phyloP scores from a whole-genome alignment of 441 rosid species.

The Gossypium gossypioides region DNA sequence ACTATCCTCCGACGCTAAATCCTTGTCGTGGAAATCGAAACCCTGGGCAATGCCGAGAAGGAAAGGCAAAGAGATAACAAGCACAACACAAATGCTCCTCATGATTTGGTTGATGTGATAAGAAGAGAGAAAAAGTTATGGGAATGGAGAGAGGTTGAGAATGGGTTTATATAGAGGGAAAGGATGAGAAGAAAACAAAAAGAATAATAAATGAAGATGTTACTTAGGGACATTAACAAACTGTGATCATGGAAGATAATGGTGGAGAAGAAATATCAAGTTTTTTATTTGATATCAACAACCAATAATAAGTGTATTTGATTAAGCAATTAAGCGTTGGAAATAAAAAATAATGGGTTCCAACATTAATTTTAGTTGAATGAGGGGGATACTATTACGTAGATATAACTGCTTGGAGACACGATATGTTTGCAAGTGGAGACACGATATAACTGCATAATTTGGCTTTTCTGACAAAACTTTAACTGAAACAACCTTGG shows the following conservation, averaged over 20 bases:
- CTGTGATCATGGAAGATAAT: constrained; percentile 7
- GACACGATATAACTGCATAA: not conserved
- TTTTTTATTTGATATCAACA: not conserved
- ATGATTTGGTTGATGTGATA: not conserved
- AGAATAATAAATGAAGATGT: constrained; percentile 26
- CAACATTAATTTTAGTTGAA: too few relatives aligned
- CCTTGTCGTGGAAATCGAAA: constrained; percentile 60
- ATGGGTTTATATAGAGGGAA: constrained; percentile 27
- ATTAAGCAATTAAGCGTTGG: not conserved
- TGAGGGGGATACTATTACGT: too few relatives aligned
- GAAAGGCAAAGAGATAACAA: constrained; percentile 25
- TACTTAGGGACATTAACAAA: constrained; percentile 44
- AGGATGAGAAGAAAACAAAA: constrained; percentile 13
- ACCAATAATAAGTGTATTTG: not conserved
- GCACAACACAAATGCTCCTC: not conserved
- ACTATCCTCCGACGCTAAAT: constrained; percentile 50
- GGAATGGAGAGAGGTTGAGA: constrained; percentile 6
- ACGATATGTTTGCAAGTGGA: constrained; percentile 2
- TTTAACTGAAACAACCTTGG: not conserved
- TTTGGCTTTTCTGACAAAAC: not conserved
- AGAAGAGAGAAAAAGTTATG: not conserved
- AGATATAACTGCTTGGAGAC: too few relatives aligned
- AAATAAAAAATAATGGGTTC: not conserved
- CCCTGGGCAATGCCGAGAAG: constrained; percentile 33
- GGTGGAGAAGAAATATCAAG: not conserved